These are phyloP conservation scores for Meyerozyma sp. DNA, from an alignment of 1,139 yeast genomes.

Conservation along the genomic window DNA sequence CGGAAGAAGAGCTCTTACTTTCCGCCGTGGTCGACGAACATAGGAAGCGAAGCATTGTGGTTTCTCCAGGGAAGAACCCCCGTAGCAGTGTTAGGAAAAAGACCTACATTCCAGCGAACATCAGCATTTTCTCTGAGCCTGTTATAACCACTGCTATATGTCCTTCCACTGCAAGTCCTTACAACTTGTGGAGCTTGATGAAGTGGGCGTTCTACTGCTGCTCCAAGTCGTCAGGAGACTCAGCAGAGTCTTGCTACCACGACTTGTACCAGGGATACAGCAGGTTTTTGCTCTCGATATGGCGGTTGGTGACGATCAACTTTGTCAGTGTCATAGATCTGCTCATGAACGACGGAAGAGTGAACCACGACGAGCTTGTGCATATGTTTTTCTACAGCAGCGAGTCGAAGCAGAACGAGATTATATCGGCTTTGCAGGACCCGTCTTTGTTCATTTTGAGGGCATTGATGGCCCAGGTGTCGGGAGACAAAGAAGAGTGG, in stretches of 20 bases:
- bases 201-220: slow-evolving; percentile 36
- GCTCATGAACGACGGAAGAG: neutral
- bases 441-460: neutral
- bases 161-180: slow-evolving; percentile 15
- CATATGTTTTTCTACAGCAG: slow-evolving; percentile 1
- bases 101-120: slow-evolving; percentile 8
- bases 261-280: slow-evolving; percentile 17
- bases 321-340: slow-evolving; percentile 9
- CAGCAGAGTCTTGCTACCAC: slow-evolving; percentile 18
- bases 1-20: slow-evolving; percentile 17
- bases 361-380: neutral
- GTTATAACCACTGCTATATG: slow-evolving; percentile 20
- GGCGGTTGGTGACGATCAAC: slow-evolving; percentile 18
- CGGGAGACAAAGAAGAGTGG: slow-evolving; percentile 15
- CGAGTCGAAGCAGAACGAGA: neutral
- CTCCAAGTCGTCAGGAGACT: slow-evolving; percentile 15
- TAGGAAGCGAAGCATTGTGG: slow-evolving; percentile 13
- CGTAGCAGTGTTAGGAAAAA: slow-evolving; percentile 9
- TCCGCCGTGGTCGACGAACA: slow-evolving; percentile 3
- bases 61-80: neutral
- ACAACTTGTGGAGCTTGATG: slow-evolving; percentile 26
- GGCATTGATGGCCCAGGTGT: neutral
- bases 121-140: slow-evolving; percentile 27
- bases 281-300: slow-evolving; percentile 15
- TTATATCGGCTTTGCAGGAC: neutral